A percentile compares a stretch with the other conserved stretches of the same genome.
Conservation (phyloP, 2,329 filamentous ascomycete species). For the Paecilomyces niveus region DNA sequence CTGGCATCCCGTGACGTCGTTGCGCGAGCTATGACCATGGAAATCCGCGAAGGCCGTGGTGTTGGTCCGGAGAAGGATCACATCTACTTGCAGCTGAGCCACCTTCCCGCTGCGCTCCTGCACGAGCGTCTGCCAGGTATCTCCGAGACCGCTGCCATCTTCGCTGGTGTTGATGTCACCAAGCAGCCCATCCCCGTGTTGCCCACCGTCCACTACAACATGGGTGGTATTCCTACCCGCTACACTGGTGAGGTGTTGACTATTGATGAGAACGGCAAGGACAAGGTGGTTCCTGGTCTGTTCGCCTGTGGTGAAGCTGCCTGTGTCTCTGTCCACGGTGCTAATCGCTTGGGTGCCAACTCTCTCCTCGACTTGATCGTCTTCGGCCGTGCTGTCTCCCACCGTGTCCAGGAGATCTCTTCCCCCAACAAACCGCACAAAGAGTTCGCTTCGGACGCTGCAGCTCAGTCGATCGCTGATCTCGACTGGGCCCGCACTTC, state of each 20-base stretch:
- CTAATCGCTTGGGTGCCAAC: slow-evolving; percentile 96
- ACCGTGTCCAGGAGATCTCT: slow-evolving; percentile 94
- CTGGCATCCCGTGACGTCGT: slow-evolving; percentile 93
- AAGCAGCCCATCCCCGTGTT: slow-evolving; percentile 96
- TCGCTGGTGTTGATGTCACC: slow-evolving; percentile 91
- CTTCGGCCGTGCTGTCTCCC: slow-evolving; percentile 93
- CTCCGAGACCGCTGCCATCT: slow-evolving; percentile 95
- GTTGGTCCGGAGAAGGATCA: slow-evolving; percentile 96
- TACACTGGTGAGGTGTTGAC: slow-evolving; percentile 96
- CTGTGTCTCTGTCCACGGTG: slow-evolving; percentile 95
- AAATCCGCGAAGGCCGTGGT: slow-evolving; percentile 95
- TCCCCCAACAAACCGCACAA: slow-evolving; percentile 73
- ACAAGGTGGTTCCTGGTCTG: slow-evolving; percentile 88
- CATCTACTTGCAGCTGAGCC: slow-evolving; percentile 96
- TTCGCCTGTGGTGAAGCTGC: slow-evolving; percentile 96
- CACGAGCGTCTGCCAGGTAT: slow-evolving; percentile 97
- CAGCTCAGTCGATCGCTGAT: slow-evolving; percentile 75
- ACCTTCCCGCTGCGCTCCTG: slow-evolving; percentile 84
- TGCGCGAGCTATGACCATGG: slow-evolving; percentile 94
- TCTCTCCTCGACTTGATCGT: slow-evolving; percentile 96
- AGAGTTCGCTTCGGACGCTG: slow-evolving; percentile 75
- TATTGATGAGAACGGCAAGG: slow-evolving; percentile 75
- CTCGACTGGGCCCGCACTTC: slow-evolving; percentile 82
- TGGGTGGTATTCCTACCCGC: slow-evolving; percentile 96
- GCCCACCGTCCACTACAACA: slow-evolving; percentile 98